A percentile compares a stretch with the other conserved stretches of the same genome.
phyloP scores from a whole-genome alignment of 805 yeast genomes.

The Gaillardinia entomophila region DNA sequence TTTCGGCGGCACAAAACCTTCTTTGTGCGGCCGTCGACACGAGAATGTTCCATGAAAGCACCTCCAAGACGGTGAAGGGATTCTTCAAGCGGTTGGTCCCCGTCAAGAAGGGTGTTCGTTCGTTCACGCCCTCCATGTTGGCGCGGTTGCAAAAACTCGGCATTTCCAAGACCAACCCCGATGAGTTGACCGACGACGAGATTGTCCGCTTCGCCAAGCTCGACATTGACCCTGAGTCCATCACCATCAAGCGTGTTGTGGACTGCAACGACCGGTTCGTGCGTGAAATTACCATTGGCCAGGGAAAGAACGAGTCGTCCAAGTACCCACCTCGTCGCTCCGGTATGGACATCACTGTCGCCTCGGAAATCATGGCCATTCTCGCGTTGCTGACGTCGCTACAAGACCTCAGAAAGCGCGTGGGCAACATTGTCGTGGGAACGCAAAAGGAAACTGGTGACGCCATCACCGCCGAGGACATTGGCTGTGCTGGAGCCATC shows the following conservation, averaged over 20 bases:
- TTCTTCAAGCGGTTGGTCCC: constrained; percentile 86
- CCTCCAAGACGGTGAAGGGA: constrained; percentile 73
- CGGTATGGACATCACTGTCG: constrained; percentile 95
- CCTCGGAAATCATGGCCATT: constrained; percentile 94
- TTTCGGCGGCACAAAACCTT: constrained; percentile 87
- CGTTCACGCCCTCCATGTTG: constrained; percentile 73
- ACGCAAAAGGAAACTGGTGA: constrained; percentile 60
- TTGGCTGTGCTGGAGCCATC: constrained; percentile 93
- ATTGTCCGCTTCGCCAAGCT: constrained; percentile 69
- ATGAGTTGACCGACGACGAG: constrained; percentile 74
- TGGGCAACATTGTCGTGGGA: constrained; percentile 88
- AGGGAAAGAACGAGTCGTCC: constrained; percentile 77
- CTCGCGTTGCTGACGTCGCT: constrained; percentile 77
- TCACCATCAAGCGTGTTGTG: constrained; percentile 89
- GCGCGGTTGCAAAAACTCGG: constrained; percentile 75
- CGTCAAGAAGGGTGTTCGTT: constrained; percentile 70
- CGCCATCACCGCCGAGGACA: constrained; percentile 89
- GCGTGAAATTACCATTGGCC: constrained; percentile 83
- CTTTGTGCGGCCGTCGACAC: constrained; percentile 96
- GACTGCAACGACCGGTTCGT: constrained; percentile 91
- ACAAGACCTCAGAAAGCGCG: constrained; percentile 78
- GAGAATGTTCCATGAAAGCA: constrained; percentile 89
- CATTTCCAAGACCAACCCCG: constrained; percentile 75
- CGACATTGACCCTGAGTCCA: constrained; percentile 83
- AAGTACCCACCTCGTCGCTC: constrained; percentile 80